phyloP scores from a whole-genome alignment of 2,329 filamentous ascomycete genomes.

The Fusarium sp. region DNA sequence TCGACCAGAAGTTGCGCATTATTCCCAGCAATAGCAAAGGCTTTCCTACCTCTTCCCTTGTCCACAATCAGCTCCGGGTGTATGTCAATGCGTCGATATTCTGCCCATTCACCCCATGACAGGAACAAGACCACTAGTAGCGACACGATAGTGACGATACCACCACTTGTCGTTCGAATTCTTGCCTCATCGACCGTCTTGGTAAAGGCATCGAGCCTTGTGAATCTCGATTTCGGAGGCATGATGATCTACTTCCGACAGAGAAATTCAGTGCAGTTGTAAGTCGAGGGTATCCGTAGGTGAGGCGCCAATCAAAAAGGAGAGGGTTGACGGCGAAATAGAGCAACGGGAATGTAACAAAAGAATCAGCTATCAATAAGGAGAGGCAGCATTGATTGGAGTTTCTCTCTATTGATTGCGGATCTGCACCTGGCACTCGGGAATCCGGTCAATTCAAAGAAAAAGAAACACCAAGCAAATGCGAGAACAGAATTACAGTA shows the following conservation, averaged over 20 bases:
- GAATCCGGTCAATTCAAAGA: slow-evolving; percentile 22
- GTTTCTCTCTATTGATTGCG: slow-evolving; percentile 9
- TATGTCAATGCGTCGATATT: slow-evolving; percentile 87
- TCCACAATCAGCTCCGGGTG: slow-evolving; percentile 95
- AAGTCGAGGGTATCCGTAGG: slow-evolving; percentile 14
- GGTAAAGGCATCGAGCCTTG: slow-evolving; percentile 96
- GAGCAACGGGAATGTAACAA: slow-evolving; percentile 8
- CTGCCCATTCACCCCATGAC: slow-evolving; percentile 94
- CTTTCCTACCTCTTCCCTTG: slow-evolving; percentile 82
- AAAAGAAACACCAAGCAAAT: slow-evolving; percentile 29
- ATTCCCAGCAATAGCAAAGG: background rate
- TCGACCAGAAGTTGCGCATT: background rate
- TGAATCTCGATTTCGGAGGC: slow-evolving; percentile 93
- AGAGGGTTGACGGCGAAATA: slow-evolving; percentile 20
- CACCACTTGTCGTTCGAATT: slow-evolving; percentile 93
- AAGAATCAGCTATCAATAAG: slow-evolving; percentile 23
- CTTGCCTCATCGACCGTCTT: slow-evolving; percentile 99
- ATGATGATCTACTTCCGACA: slow-evolving; percentile 60
- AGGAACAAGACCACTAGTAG: slow-evolving; percentile 89
- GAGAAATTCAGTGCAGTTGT: slow-evolving; percentile 13
- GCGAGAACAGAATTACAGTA: slow-evolving; percentile 22
- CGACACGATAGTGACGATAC: slow-evolving; percentile 92
- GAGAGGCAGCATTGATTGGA: slow-evolving; percentile 38
- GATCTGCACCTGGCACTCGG: slow-evolving; percentile 38
- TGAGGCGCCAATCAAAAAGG: slow-evolving; percentile 34